A percentile compares a stretch with the other conserved stretches of the same genome.
phyloP scores from a whole-genome alignment of 2,329 filamentous ascomycete species.

The Geosmithia morbida region DNA sequence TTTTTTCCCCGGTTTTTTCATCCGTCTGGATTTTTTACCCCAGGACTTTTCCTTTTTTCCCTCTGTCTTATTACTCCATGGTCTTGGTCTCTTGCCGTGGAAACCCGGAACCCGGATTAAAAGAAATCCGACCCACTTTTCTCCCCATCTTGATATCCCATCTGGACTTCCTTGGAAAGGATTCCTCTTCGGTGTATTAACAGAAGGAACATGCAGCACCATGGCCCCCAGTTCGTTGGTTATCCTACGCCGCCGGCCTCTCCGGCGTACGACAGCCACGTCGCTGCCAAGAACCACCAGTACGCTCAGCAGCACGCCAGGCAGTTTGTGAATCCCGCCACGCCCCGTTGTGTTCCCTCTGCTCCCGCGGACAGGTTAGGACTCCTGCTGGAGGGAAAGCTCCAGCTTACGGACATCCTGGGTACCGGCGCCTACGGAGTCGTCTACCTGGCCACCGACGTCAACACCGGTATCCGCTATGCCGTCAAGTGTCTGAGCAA shows the following conservation, averaged over 20 bases:
- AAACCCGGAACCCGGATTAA: neutral
- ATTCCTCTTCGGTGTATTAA: neutral
- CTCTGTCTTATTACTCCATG: conserved; percentile 2
- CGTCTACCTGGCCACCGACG: conserved; percentile 79
- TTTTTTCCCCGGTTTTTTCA: neutral
- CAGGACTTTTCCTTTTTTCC: conserved; percentile 9
- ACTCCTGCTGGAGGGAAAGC: conserved; percentile 64
- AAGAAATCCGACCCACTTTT: neutral
- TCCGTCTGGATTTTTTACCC: neutral
- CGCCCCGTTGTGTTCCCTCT: conserved; percentile 36
- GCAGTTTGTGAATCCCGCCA: conserved; percentile 5
- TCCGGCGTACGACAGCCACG: conserved; percentile 35
- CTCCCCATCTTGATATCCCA: neutral
- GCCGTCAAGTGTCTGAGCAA: conserved; percentile 97
- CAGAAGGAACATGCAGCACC: conserved; percentile 39
- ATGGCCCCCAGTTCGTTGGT: conserved; percentile 30
- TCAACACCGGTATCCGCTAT: conserved; percentile 68
- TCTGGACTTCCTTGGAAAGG: neutral
- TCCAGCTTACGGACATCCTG: conserved; percentile 73
- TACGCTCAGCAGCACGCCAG: neutral
- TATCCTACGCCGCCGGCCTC: conserved; percentile 44
- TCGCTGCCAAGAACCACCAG: conserved; percentile 24
- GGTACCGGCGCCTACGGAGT: conserved; percentile 94
- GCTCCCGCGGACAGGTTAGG: conserved; percentile 78
- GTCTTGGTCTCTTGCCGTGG: neutral